Base-by-base conservation (phyloP, 306 rosid species). In the Betula pendula region DNA sequence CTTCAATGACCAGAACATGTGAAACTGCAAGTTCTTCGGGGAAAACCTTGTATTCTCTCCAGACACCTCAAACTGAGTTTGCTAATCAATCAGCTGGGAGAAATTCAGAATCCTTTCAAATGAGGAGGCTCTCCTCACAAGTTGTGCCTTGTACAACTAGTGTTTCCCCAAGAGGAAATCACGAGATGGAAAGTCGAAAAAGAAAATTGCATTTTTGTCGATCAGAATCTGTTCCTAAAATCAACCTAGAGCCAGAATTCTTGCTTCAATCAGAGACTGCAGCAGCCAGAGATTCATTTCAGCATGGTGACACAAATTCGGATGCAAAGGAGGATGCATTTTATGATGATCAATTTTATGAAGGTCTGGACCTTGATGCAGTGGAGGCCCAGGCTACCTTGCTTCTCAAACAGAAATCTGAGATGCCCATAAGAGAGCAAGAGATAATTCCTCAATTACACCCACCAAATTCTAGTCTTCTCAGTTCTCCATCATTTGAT, bases 371-470 rank as follows among this genome's bases (percentile, higher is more conserved):
- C 80, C 89, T 92, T 48, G 96, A 92, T 27, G 95, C 88, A 72
- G 79, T 92, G 65, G 97, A 92, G 87, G 96, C 89, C 12, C 90
- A 88, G 74, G 98, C 97, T 44, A 88, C 90, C 2, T 84, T 82
- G 77, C 88, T 87, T 79, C 90, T 92, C 25, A 88, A 83, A 70
- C 85, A 80, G 81, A 94, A 92, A 83, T 55, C 78, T 43, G 88
- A 88, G 70, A 31, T 70, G 72, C 72, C 88, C 19, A 33, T 16
- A 42, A 88, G 79, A 75, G 84, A 83, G 73, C 84, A 78, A 68
- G 84, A 78, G 79, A 29, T 49, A 25, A 51, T 22, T 77, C 78
- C 86, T 62, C 88, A 73, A 55, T 50, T 83, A 70, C 83, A 74
- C 9, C 66, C 79, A 14, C 76, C 76, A 60, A 76, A 75, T 67